A percentile compares a stretch with the other conserved stretches of the same genome.
These are phyloP conservation scores for Ligustrum vulgare DNA, from an alignment of 257 asterid genomes.

Conservation along the genomic window DNA sequence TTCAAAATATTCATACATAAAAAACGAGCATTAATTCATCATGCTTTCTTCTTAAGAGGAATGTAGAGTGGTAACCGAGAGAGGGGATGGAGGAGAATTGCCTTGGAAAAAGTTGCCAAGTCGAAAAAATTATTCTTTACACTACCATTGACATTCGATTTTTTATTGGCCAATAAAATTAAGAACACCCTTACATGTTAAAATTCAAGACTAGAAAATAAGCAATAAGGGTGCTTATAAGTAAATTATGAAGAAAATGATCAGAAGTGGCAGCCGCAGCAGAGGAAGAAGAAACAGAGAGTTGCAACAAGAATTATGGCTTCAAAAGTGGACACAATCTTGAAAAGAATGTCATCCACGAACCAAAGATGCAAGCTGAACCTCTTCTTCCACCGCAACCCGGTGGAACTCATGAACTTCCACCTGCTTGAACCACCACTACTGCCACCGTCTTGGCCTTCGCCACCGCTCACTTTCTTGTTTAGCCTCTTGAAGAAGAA, in stretches of 20 bases:
- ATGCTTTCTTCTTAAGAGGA: too few relatives aligned
- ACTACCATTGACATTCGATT: neutral
- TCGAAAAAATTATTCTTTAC: neutral
- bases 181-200: neutral
- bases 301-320: conserved; percentile 53
- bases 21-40: neutral
- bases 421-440: conserved; percentile 39
- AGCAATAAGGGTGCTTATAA: neutral
- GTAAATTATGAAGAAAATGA: neutral
- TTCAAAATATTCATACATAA: neutral
- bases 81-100: neutral
- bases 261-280: conserved; percentile 76
- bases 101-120: neutral
- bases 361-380: conserved; percentile 56
- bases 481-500: conserved; percentile 50
- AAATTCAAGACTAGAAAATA: neutral
- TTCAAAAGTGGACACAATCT: conserved; percentile 53
- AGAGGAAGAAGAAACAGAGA: conserved; percentile 73
- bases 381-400: conserved; percentile 63
- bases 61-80: neutral
- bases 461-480: conserved; percentile 29
- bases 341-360: conserved; percentile 58
- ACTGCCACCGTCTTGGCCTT: conserved; percentile 24
- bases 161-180: neutral
- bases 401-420: conserved; percentile 51